Evolutionary conservation across 2,329 filamentous ascomycete species (phyloP).

Genomic region (Canariomyces notabilis): DNA sequence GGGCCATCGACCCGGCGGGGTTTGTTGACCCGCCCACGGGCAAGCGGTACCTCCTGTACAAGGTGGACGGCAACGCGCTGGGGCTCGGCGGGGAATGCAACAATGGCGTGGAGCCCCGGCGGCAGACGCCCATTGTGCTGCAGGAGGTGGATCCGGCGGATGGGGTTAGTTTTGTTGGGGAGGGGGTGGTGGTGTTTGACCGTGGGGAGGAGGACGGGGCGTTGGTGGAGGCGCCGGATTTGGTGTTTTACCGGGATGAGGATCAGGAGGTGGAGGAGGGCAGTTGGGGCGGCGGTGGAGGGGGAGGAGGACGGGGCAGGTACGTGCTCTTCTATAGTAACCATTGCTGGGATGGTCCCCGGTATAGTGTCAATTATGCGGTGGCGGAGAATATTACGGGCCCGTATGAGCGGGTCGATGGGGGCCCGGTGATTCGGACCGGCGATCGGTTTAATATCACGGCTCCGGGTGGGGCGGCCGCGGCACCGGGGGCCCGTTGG

Average conservation of each 20-base stretch:
- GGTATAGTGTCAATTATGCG: slow-evolving; percentile 58
- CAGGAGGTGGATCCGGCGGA: slow-evolving; percentile 44
- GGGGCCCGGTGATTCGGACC: slow-evolving; percentile 31
- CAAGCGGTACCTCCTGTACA: slow-evolving; percentile 57
- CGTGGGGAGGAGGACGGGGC: slow-evolving; percentile 43
- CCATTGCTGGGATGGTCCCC: slow-evolving; percentile 50
- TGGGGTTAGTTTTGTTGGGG: slow-evolving; percentile 49
- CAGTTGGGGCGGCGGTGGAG: background rate
- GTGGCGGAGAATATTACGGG: slow-evolving; percentile 37
- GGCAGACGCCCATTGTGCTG: slow-evolving; percentile 51
- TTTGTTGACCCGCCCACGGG: slow-evolving; percentile 51
- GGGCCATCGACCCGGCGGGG: slow-evolving; percentile 58
- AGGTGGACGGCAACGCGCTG: slow-evolving; percentile 59
- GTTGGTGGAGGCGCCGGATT: slow-evolving; percentile 56
- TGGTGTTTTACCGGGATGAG: slow-evolving; percentile 38
- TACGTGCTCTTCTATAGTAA: slow-evolving; percentile 61
- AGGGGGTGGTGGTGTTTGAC: slow-evolving; percentile 43
- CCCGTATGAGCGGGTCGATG: slow-evolving; percentile 33
- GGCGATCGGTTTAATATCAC: slow-evolving; percentile 32
- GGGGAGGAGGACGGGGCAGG: slow-evolving; percentile 31
- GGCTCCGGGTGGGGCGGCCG: slow-evolving; percentile 37
- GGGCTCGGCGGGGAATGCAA: slow-evolving; percentile 40
- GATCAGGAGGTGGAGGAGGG: too few relatives aligned
- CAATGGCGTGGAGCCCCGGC: slow-evolving; percentile 38
- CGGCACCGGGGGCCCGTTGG: slow-evolving; percentile 4